These are phyloP conservation scores for Cladorrhinum sp. DNA, from an alignment of 2,329 filamentous ascomycete genomes.

Conservation along the genomic window DNA sequence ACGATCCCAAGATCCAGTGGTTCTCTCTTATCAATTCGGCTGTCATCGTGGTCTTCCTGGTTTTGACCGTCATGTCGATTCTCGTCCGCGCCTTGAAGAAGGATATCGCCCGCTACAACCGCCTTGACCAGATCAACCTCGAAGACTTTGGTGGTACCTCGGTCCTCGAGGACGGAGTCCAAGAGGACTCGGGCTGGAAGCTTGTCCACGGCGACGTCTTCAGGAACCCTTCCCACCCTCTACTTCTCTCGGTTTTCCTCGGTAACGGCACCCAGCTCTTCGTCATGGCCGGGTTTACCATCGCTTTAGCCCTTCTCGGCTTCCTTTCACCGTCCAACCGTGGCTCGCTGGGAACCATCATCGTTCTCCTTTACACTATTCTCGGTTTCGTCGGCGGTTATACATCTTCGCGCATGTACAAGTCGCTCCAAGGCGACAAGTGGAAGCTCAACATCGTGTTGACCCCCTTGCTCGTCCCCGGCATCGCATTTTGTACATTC, in stretches of 20 bases:
- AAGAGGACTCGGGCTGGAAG: conserved; percentile 98
- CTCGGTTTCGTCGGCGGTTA: conserved; percentile 94
- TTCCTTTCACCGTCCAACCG: conserved; percentile 96
- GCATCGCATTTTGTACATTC: conserved; percentile 80
- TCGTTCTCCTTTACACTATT: conserved; percentile 88
- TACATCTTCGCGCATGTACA: conserved; percentile 85
- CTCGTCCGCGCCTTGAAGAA: conserved; percentile 83
- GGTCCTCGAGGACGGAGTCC: conserved; percentile 82
- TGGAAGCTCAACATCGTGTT: conserved; percentile 93
- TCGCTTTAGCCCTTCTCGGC: conserved; percentile 86
- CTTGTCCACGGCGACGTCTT: conserved; percentile 97
- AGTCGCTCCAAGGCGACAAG: conserved; percentile 83
- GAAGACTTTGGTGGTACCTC: conserved; percentile 83
- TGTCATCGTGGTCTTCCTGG: conserved; percentile 87
- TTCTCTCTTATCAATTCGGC: conserved; percentile 96
- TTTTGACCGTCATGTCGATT: conserved; percentile 89
- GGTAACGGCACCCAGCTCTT: conserved; percentile 96
- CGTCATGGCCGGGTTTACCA: conserved; percentile 94
- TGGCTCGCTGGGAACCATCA: conserved; percentile 87
- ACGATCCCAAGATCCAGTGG: conserved; percentile 98
- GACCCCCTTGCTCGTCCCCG: conserved; percentile 82
- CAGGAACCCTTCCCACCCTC: conserved; percentile 75
- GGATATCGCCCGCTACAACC: conserved; percentile 95
- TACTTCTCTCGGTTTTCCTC: conserved; percentile 81
- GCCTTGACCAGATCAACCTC: conserved; percentile 83